These are phyloP conservation scores for Fusarium sp. DNA, from an alignment of 2,329 filamentous ascomycete genomes.

Conservation along the genomic window DNA sequence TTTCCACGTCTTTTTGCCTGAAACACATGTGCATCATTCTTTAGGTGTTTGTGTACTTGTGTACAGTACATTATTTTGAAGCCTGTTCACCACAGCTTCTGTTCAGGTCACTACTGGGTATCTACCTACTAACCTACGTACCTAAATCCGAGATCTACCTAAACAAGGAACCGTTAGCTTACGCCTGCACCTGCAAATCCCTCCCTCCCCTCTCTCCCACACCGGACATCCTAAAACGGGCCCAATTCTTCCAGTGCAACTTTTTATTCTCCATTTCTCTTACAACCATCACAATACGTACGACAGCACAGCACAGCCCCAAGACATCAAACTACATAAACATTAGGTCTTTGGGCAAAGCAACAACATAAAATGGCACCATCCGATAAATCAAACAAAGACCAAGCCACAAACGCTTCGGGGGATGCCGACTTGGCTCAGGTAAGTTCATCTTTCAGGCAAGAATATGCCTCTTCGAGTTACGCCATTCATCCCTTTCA, in stretches of 20 bases:
- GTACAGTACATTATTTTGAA: no score
- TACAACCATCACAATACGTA: not conserved
- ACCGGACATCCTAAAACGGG: conserved; percentile 3
- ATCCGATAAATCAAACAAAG: conserved; percentile 20
- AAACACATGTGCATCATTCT: no score
- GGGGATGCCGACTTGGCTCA: conserved; percentile 43
- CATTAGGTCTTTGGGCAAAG: not conserved
- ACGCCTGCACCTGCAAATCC: no score
- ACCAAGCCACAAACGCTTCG: conserved; percentile 26
- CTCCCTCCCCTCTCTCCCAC: not conserved
- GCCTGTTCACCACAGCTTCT: no score
- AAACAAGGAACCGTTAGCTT: no score
- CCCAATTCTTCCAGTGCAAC: not conserved
- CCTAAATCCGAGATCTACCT: no score
- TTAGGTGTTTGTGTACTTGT: no score
- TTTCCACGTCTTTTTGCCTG: no score
- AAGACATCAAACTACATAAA: no score
- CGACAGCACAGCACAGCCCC: not conserved
- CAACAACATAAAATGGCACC: conserved; percentile 20
- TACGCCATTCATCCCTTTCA: not conserved
- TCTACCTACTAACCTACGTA: no score
- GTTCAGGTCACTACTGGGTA: no score
- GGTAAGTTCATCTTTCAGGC: conserved; percentile 28
- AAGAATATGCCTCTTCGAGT: no score
- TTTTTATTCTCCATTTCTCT: conserved; percentile 16